Evolutionary conservation across 257 asterid species (phyloP).

Genomic region (Nicotiana noctiflora): DNA sequence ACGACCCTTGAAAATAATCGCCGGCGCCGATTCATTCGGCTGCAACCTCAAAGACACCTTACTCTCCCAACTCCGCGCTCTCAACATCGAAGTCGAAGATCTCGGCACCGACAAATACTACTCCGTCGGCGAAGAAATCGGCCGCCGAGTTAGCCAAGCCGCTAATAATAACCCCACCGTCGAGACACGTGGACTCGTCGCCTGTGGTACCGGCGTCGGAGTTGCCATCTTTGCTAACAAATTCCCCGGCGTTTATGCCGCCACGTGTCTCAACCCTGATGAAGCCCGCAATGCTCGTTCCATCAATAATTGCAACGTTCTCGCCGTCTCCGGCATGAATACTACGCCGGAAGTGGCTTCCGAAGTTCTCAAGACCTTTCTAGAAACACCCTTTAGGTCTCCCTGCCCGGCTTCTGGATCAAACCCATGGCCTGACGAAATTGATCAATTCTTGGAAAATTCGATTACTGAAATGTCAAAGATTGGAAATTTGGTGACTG

Average conservation of each 20-base stretch:
- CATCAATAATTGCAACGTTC: conserved; percentile 73
- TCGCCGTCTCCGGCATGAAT: conserved; percentile 69
- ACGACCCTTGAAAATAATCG: conserved; percentile 48
- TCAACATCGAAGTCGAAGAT: conserved; percentile 64
- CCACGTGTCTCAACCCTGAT: conserved; percentile 61
- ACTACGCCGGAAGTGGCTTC: conserved; percentile 46
- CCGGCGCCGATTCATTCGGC: conserved; percentile 86
- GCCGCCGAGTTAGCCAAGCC: conserved; percentile 67
- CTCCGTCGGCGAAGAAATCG: conserved; percentile 70
- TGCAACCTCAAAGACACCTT: conserved; percentile 46
- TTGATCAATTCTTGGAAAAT: conserved; percentile 46
- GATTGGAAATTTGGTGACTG: conserved; percentile 23
- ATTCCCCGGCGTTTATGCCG: conserved; percentile 80
- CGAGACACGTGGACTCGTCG: conserved; percentile 67
- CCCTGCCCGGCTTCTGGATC: conserved; percentile 91
- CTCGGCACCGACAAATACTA: conserved; percentile 69
- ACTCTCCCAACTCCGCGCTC: conserved; percentile 49
- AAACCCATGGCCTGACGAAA: conserved; percentile 70
- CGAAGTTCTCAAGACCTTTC: conserved; percentile 51
- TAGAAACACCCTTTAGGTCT: conserved; percentile 60
- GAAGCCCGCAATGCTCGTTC: conserved; percentile 74
- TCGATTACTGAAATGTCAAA: conserved; percentile 52
- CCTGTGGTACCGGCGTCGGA: conserved; percentile 91
- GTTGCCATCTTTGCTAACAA: conserved; percentile 84
- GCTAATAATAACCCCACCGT: conserved; percentile 18